Base-by-base conservation (phyloP, 2,329 filamentous ascomycete genomes). In the Monosporascus sp. region DNA sequence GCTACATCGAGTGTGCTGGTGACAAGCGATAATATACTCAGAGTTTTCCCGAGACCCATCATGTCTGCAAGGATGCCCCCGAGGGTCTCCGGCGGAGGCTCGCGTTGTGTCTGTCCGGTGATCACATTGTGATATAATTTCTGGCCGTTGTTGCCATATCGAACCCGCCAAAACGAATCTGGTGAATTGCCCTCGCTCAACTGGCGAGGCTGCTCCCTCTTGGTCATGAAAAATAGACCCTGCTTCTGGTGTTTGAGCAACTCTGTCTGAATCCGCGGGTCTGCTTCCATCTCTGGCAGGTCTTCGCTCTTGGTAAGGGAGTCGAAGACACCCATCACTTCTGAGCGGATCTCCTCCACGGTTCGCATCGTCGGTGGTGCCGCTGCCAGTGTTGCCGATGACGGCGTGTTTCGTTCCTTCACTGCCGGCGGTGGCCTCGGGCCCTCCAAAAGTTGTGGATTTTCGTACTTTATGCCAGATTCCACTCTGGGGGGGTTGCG, bases 191-290 rank as follows among this genome's bases (percentile, higher is more conserved):
- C 65, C 48, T 87, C 82, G 3, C 78, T 74, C 20, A 82, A 81
- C 50, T 79, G 79, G n/a, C 81, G 77, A 0, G 83, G 80, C 48
- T 83, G 81, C 70, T 97, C 93, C 57, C 89, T 88, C 20, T 82
- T 81, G 9, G 78, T 84, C 87, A 97, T 91, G 67, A 96, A 97
- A 67, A 86, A 84, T 0, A 97, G 78, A 0, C 88, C 93, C 70
- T 97, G 91, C 68, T 90, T 94, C 69, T 97, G 93, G 71, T 97
- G 93, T 54, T 80, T 79, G 43, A 97, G 82, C 19, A 97, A 74
- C 27, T 82, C 77, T 0, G 86, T 91, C 52, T 79, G 78, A 51
- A 94, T 79, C 7, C 74, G 70, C 2, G 72, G 58, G 51, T 83
- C 78, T 0, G 89, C 80, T 4, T 93, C 85, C 73, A 87, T 84